phyloP scores from a whole-genome alignment of 352 stramenopile species.

The Globisporangium acanthophoron region DNA sequence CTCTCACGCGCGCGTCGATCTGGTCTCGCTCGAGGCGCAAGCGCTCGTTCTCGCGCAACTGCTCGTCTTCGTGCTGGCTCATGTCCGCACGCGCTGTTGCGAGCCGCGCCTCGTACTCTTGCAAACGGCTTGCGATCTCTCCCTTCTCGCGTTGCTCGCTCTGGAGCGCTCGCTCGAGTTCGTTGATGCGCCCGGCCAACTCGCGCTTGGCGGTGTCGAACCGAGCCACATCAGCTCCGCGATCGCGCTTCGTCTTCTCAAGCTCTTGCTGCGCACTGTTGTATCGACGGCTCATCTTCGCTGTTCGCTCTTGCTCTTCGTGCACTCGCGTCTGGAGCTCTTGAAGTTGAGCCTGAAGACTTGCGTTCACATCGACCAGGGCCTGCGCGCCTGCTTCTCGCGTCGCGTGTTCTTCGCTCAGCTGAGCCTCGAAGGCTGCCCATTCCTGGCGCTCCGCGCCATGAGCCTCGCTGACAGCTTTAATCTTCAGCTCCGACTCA shows the following conservation, averaged over 20 bases:
- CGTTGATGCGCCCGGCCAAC: slow-evolving; percentile 26
- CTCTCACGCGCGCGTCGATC: slow-evolving; percentile 33
- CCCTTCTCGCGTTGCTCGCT: slow-evolving; percentile 49
- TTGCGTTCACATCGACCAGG: slow-evolving; percentile 20
- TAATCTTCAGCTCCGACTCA: slow-evolving; percentile 19
- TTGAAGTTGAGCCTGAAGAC: slow-evolving; percentile 18
- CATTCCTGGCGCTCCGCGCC: slow-evolving; percentile 27
- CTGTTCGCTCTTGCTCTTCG: slow-evolving; percentile 14
- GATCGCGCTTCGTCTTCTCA: not conserved
- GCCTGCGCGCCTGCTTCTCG: slow-evolving; percentile 5
- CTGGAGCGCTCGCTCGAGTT: slow-evolving; percentile 27
- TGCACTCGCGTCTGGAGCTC: slow-evolving; percentile 26
- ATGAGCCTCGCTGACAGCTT: slow-evolving; percentile 10
- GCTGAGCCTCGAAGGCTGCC: slow-evolving; percentile 19
- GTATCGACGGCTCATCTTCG: slow-evolving; percentile 9
- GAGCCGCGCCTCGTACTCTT: slow-evolving; percentile 72
- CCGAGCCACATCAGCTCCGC: slow-evolving; percentile 17
- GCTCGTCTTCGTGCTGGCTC: slow-evolving; percentile 55
- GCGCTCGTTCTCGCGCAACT: slow-evolving; percentile 46
- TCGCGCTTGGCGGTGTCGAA: slow-evolving; percentile 13
- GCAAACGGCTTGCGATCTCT: slow-evolving; percentile 56
- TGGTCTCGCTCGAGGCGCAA: slow-evolving; percentile 30
- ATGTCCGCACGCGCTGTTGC: slow-evolving; percentile 67
- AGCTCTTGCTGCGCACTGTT: slow-evolving; percentile 17
- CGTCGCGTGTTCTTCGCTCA: slow-evolving; percentile 19